Evolutionary conservation across 1,284 basidiomycete genomes (phyloP).

Genomic region (Fistulina hepatica): DNA sequence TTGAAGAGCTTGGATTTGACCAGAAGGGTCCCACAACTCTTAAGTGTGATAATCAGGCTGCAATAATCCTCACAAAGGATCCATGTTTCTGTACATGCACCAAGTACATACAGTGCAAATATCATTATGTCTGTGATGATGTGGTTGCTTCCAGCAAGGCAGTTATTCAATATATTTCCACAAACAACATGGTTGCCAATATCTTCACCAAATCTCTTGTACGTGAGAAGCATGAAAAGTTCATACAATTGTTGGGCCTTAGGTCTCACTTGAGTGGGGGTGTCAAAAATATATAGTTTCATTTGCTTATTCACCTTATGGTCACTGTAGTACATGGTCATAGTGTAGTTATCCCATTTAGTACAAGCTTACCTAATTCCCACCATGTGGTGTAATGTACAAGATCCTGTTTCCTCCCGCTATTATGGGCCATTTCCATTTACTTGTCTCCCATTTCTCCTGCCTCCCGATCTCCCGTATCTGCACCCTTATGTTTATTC

Average conservation of each 20-base stretch:
- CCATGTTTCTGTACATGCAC: constrained; percentile 15
- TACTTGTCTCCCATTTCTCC: no score
- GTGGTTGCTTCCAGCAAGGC: constrained; percentile 15
- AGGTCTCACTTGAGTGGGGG: constrained; percentile 16
- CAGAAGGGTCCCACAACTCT: constrained; percentile 14
- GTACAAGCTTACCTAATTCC: no score
- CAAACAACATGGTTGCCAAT: constrained; percentile 18
- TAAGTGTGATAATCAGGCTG: constrained; percentile 20
- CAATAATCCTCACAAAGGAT: constrained; percentile 13
- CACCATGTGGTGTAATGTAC: no score
- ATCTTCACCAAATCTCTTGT: constrained; percentile 20
- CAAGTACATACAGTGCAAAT: constrained; percentile 18
- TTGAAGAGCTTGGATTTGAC: constrained; percentile 19
- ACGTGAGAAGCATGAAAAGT: constrained; percentile 17
- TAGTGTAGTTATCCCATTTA: no score
- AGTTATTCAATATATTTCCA: constrained; percentile 14
- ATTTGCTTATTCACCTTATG: no score
- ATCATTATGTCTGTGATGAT: constrained; percentile 22
- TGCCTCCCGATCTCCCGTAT: no score
- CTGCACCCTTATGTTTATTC: no score
- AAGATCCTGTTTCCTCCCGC: no score
- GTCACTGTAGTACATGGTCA: no score
- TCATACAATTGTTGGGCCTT: constrained; percentile 16
- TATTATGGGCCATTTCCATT: no score
- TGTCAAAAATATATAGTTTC: no score